Percentiles rank a stretch among this genome's conserved stretches.
phyloP scores from a whole-genome alignment of 352 stramenopile species.

The Pythium phragmitis region DNA sequence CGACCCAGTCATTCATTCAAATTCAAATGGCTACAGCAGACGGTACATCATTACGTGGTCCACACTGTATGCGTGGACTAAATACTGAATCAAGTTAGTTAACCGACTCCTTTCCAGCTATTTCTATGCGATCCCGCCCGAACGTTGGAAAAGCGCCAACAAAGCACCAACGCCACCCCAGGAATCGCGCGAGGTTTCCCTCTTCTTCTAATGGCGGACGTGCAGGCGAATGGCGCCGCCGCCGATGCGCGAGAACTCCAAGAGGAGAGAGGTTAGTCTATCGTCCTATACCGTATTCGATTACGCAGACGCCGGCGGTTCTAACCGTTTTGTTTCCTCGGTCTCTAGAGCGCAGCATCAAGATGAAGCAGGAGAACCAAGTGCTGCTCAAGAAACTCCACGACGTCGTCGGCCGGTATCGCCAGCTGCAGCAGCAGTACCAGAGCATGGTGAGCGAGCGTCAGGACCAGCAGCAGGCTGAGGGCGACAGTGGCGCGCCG shows the following conservation, averaged over 20 bases:
- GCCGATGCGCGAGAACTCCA: conserved; percentile 20
- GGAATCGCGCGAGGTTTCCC: not conserved
- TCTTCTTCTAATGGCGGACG: conserved; percentile 22
- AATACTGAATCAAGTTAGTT: conserved; percentile 14
- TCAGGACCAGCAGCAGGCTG: conserved; percentile 27
- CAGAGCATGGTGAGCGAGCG: conserved; percentile 32
- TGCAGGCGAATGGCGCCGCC: not conserved
- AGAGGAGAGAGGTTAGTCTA: conserved; percentile 22
- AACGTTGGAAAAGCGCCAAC: conserved; percentile 18
- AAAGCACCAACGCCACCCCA: conserved; percentile 9
- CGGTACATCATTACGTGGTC: conserved; percentile 2
- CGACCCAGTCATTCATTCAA: too few species aligned
- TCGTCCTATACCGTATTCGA: not conserved
- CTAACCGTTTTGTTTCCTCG: conserved; percentile 5
- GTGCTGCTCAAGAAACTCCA: conserved; percentile 54
- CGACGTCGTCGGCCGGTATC: conserved; percentile 53
- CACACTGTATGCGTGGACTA: conserved; percentile 3
- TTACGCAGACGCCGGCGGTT: not conserved
- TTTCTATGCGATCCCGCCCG: conserved; percentile 15
- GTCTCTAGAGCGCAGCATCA: conserved; percentile 27
- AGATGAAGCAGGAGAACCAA: conserved; percentile 61
- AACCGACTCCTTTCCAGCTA: not conserved
- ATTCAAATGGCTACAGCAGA: conserved; percentile 16
- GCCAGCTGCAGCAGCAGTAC: conserved; percentile 52
- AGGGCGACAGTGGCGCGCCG: not conserved